Base-by-base conservation (phyloP, 345 rosid species). In the Lepidium sativum region DNA sequence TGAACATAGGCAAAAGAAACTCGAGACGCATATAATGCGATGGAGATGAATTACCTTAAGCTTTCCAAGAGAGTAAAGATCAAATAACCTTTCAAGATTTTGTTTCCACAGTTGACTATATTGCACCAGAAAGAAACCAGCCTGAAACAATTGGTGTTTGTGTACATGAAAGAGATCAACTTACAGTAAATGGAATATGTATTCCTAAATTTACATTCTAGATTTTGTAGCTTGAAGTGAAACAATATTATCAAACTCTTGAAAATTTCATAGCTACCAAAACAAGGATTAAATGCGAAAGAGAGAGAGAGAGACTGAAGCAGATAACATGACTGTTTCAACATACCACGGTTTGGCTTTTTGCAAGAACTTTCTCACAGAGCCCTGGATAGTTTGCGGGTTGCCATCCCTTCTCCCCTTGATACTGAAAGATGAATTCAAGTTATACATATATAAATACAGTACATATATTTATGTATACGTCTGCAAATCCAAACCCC, bases 311-410 rank as follows among this genome's bases (percentile, higher is more conserved):
- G 17, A 49, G 20, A 60, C 6, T 6, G 9, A 47, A 44, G 31
- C 3, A 31, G 35, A 68, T 9, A 6, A 27, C 23, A 45, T 35
- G 14, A 43, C 60, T 50, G 38, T 67, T 51, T 45, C 52, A 72
- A 75, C 94, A 63, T 86, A 92, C 99, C 94, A 92, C 88, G 27
- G 92, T 83, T 76, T 92, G 96, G 81, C 99, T 92, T 84, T 87
- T 89, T 8, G 97, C 81, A 52, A 89, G 73, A 71, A 92, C 79
- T 83, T 89, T 92, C 80, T 92, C 97, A 27, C 96, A 88, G 9
- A 92, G 79, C 52, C 97, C 99, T 20, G 87, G 80, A 68, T 92
- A 92, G 78, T 83, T 86, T 27, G 85, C 76, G 27, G 97, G 97
- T 50, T 51, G 66, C 99, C 97, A 92, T 77, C 99, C 96, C 15